Base-by-base conservation (phyloP, 805 yeast genomes). In the Schwanniomyces sp. region DNA sequence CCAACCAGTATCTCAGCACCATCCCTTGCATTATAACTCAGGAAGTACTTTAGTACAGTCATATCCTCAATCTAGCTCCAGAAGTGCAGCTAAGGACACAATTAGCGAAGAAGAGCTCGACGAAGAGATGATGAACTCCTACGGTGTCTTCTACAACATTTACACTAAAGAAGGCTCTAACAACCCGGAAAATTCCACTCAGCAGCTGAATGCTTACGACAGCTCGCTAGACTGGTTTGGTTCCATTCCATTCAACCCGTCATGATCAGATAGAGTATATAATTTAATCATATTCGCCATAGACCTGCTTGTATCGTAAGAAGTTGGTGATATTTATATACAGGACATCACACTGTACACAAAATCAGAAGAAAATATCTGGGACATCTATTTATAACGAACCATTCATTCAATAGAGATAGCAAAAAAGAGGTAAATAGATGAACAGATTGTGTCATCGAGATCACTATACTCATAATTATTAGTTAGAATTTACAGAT, bases 1-100 rank as follows among this genome's bases (percentile, higher is more conserved):
- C 28, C 61, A 62, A 50, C 83, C 84, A 0, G 82, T 77, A 2
- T 76, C 82, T 0, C 80, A 75, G 46, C 84, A 79, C 50, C 84
- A 79, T 54, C 84, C 83, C 0, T 59, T 77, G 40, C 82, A 79
- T 50, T 54, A 59, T 43, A 53, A 51, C 34, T 48, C 56, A 14
- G 54, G 58, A 26, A 51, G 56, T 36, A 45, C 42, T 26, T 54
- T 57, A 11, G 54, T 60, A 1, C 61, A 53, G 41, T 55, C 55
- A 14, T 39, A 46, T 26, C 43, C 46, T 4, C 43, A n/a, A n/a
- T 21, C 28, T 14, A 24, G 14, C 8, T 5, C 14, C 29, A 12
- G 38, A 24, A n/a, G 2, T 5, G 7, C 30, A 4, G 11, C 9
- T 21, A 43, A 26, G 24, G 18, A 14, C 11, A 7, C 36, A 21